These are phyloP conservation scores for Saturnispora kantuleensis DNA, from an alignment of 805 yeast species.

Conservation along the genomic window DNA sequence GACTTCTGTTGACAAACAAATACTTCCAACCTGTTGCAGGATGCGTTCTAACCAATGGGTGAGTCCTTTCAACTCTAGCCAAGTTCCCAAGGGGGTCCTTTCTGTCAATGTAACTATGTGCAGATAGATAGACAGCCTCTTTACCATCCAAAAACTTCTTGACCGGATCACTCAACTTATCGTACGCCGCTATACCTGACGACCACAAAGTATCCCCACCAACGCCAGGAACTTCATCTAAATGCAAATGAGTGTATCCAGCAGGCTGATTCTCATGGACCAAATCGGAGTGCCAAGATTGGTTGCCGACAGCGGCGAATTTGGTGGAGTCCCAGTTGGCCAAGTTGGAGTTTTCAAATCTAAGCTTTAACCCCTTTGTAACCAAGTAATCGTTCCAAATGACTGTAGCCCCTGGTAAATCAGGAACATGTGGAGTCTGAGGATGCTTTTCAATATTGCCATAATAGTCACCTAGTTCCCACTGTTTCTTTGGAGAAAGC, in stretches of 20 bases:
- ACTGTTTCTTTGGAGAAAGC: slow-evolving; percentile 33
- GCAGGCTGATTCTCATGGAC: slow-evolving; percentile 49
- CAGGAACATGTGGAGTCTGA: slow-evolving; percentile 27
- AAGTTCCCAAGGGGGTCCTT: slow-evolving; percentile 37
- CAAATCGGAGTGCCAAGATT: slow-evolving; percentile 40
- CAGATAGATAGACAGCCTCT: slow-evolving; percentile 35
- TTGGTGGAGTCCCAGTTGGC: slow-evolving; percentile 14
- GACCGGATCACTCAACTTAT: slow-evolving; percentile 41
- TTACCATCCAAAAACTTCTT: slow-evolving; percentile 44
- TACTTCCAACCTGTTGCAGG: slow-evolving; percentile 58
- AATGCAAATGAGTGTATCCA: slow-evolving; percentile 43
- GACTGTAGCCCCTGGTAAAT: slow-evolving; percentile 30
- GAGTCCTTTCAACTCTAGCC: slow-evolving; percentile 41
- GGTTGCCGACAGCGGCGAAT: slow-evolving; percentile 12
- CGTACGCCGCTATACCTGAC: slow-evolving; percentile 48
- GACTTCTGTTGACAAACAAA: slow-evolving; percentile 40
- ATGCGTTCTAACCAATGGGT: slow-evolving; percentile 53
- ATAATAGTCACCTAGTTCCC: slow-evolving; percentile 35
- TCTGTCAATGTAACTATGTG: slow-evolving; percentile 30
- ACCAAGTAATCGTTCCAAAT: slow-evolving; percentile 32
- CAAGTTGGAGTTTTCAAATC: slow-evolving; percentile 13
- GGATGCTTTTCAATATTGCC: slow-evolving; percentile 36
- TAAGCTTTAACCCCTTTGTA: slow-evolving; percentile 15
- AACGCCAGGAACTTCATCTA: slow-evolving; percentile 37
- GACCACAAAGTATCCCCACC: slow-evolving; percentile 52